Evolutionary conservation across 2,329 filamentous ascomycete species (phyloP).

Genomic region (Trichoderma atrobrunneum): DNA sequence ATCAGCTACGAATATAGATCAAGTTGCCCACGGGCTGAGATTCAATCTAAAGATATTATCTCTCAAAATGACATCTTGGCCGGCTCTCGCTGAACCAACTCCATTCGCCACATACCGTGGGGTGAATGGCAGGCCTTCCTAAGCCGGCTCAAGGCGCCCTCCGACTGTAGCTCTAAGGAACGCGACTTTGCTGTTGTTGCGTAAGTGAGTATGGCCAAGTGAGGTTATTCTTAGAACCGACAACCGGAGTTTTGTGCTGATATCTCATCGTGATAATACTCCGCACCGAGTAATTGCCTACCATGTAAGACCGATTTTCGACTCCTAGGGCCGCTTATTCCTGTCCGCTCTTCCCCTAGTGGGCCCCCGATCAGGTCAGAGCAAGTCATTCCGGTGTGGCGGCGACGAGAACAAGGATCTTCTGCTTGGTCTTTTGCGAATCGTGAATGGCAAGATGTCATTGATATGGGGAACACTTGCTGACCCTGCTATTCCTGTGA

Average conservation of each 20-base stretch:
- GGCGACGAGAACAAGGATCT: conserved; percentile 5
- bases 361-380: background rate
- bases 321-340: background rate
- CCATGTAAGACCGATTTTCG: background rate
- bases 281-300: background rate
- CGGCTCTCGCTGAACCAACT: background rate
- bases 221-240: background rate
- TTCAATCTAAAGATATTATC: background rate
- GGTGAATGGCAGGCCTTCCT: background rate
- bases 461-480: background rate
- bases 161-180: background rate
- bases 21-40: background rate
- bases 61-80: background rate
- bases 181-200: background rate
- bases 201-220: background rate
- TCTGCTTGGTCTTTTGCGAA: background rate
- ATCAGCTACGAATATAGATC: background rate
- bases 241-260: background rate
- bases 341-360: background rate
- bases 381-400: background rate
- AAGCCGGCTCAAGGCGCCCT: background rate
- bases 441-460: conserved; percentile 1
- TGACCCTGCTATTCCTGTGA: background rate
- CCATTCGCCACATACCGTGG: background rate
- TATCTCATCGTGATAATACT: background rate